Evolutionary conservation across 1,139 yeast species (phyloP), one percentile per base, ranked within the genome.

Genomic region (Torulaspora globosa): DNA sequence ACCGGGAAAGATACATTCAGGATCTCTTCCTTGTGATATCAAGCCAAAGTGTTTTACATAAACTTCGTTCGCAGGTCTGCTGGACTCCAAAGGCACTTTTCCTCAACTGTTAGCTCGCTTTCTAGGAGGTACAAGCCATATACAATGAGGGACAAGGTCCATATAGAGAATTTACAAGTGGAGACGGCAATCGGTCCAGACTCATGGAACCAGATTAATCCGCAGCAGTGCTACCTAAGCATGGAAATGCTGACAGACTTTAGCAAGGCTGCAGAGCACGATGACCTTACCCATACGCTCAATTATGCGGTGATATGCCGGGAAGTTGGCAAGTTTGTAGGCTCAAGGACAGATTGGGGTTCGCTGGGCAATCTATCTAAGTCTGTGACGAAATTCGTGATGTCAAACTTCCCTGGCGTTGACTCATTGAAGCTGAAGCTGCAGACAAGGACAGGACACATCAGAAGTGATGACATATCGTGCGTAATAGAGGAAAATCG

Each of bases 241-340:
- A 71, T 85, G 19, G 72, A 74, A 46, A 72, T 88, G 50, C 70
- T 71, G 34, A 86, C 96, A 0, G 81, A 83, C 59, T 85, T 89
- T 57, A 73, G 76, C 29, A 71, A 75, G 49, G 90, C 96, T 6
- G 81, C 92, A 9, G 69, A 70, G 11, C 78, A 83, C 0, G 97
- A 90, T 65, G 89, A 88, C 62, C 72, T 90, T 56, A 78, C 79
- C 49, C 80, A 84, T 60, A 84, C 96, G 5, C 75, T 90, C 54
- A 90, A 89, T 66, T 90, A 90, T 66, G 97, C 96, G 1, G 90
- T 82, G 10, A 76, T 90, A 11, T 79, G 90, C 2, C 71, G 88
- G 43, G 78, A 80, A 41, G 57, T 44, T 21, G 51, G 47, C 32
- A 55, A 43, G 47, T 55, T 49, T 34, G 54, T 59, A 6, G 39